Percentiles rank a stretch among this genome's conserved stretches.
These are phyloP conservation scores for Ophidiomyces ophidiicola DNA, from an alignment of 2,329 filamentous ascomycete genomes.

Conservation along the genomic window DNA sequence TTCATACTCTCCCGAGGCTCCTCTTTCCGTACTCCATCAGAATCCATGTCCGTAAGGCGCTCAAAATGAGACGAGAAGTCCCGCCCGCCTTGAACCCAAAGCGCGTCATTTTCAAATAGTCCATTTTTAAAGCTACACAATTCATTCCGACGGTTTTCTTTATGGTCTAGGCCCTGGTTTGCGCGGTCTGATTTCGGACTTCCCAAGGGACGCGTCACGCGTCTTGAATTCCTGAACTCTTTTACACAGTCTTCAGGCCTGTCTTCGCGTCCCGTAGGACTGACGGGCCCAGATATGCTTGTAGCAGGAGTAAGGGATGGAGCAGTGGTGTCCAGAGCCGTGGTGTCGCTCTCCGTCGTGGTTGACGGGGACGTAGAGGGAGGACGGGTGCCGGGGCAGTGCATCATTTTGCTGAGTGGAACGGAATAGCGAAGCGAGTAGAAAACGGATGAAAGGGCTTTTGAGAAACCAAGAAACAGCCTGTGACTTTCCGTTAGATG, in stretches of 20 bases:
- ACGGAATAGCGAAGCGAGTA: not conserved
- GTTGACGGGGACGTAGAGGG: constrained; percentile 5
- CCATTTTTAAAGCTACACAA: too few relatives aligned
- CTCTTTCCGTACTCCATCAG: too few relatives aligned
- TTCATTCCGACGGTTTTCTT: constrained; percentile 18
- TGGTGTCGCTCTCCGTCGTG: constrained; percentile 9
- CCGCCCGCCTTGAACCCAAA: too few relatives aligned
- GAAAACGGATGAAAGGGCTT: not conserved
- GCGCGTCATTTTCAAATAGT: too few relatives aligned
- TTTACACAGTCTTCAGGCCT: constrained; percentile 8
- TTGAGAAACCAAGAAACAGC: too few relatives aligned
- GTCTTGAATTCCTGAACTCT: constrained; percentile 27
- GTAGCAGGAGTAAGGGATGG: constrained; percentile 34
- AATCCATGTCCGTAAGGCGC: too few relatives aligned
- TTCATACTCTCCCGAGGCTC: too few relatives aligned
- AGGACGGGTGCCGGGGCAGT: constrained; percentile 2
- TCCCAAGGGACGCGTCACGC: constrained; percentile 31
- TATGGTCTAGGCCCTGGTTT: constrained; percentile 9
- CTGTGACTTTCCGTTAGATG: too few relatives aligned
- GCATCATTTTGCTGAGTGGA: constrained; percentile 10
- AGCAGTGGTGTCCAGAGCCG: constrained; percentile 20
- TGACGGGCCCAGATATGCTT: constrained; percentile 33
- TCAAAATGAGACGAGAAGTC: too few relatives aligned
- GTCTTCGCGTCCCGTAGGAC: constrained; percentile 28
- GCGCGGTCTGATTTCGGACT: not conserved